phyloP scores from a whole-genome alignment of 345 rosid genomes.

The Physaria fendleri region DNA sequence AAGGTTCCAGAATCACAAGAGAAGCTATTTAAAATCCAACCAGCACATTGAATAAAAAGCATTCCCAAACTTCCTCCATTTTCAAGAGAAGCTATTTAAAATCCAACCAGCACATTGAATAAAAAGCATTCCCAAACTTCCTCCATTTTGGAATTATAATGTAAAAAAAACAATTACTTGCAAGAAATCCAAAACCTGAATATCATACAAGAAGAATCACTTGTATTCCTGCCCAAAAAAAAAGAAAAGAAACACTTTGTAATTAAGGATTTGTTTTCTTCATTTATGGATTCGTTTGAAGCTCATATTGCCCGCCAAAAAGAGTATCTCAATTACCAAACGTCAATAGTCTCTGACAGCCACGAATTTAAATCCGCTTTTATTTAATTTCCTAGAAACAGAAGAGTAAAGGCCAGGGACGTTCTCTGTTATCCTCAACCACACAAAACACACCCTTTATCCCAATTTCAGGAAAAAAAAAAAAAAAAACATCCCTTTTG shows the following conservation, averaged over 20 bases:
- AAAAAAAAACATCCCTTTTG: background rate
- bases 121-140: background rate
- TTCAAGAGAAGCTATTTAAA: conserved; percentile 3
- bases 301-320: background rate
- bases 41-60: background rate
- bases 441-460: conserved; percentile 19
- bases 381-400: background rate
- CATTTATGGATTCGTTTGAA: background rate
- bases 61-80: background rate
- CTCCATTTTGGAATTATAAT: background rate
- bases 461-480: background rate
- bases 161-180: no score
- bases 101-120: background rate
- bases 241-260: background rate
- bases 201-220: background rate
- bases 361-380: background rate
- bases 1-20: conserved; percentile 3
- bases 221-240: no score
- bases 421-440: conserved; percentile 24
- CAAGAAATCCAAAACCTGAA: no score
- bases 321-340: background rate
- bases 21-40: background rate
- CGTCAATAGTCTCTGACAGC: conserved; percentile 5
- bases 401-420: background rate
- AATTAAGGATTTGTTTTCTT: background rate